phyloP scores from a whole-genome alignment of 2,329 filamentous ascomycete species.

The Xylariomycetidae sp. region DNA sequence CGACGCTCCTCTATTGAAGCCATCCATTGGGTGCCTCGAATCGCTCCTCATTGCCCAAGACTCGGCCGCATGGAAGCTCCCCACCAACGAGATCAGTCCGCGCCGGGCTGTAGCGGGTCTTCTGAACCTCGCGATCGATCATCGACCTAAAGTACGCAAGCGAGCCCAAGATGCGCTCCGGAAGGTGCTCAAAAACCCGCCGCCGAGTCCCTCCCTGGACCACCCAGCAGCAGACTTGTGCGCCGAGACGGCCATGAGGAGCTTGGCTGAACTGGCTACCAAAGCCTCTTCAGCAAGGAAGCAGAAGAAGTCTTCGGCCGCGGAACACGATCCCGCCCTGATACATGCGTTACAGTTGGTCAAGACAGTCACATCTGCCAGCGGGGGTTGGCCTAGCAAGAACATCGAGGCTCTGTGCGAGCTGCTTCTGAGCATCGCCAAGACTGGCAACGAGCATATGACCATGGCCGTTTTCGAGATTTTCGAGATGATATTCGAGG shows the following conservation, averaged over 20 bases:
- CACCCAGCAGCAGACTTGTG: constrained; percentile 96
- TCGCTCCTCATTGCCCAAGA: constrained; percentile 89
- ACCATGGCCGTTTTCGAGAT: constrained; percentile 96
- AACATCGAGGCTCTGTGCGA: constrained; percentile 93
- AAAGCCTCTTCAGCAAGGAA: constrained; percentile 60
- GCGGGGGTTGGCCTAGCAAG: constrained; percentile 91
- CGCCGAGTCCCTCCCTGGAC: constrained; percentile 85
- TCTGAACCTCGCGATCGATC: constrained; percentile 77
- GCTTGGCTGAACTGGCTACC: constrained; percentile 65
- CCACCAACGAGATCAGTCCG: constrained; percentile 76
- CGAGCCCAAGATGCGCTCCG: constrained; percentile 83
- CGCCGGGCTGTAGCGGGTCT: constrained; percentile 82
- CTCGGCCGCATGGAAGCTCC: constrained; percentile 77
- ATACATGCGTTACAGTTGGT: constrained; percentile 91
- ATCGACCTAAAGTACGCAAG: constrained; percentile 88
- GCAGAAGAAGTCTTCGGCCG: constrained; percentile 56
- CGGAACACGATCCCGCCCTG: constrained; percentile 69
- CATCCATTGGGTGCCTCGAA: constrained; percentile 89
- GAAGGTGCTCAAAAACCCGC: constrained; percentile 75
- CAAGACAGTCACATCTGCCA: constrained; percentile 80
- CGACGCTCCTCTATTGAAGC: constrained; percentile 78
- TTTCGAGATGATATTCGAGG: constrained; percentile 93
- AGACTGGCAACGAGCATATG: constrained; percentile 88
- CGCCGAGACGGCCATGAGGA: constrained; percentile 81
- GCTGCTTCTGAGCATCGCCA: constrained; percentile 79